These are phyloP conservation scores for Fusarium sp. DNA, from an alignment of 2,329 filamentous ascomycete species.

Conservation along the genomic window DNA sequence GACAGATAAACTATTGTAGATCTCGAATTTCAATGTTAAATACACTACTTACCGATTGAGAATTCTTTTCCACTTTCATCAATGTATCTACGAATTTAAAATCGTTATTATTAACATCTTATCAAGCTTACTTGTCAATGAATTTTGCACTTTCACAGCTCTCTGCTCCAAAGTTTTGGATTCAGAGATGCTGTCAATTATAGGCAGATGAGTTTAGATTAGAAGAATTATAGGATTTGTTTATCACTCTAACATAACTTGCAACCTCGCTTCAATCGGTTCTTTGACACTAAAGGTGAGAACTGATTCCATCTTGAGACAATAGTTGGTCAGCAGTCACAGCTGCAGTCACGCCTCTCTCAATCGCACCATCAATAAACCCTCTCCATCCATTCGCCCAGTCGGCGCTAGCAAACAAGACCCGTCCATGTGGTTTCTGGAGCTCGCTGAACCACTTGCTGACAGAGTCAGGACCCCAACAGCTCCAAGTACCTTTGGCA, in stretches of 20 bases:
- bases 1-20: too few relatives aligned
- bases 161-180: too few relatives aligned
- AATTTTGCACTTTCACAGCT: too few relatives aligned
- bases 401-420: background rate
- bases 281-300: accelerated
- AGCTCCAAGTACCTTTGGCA: background rate
- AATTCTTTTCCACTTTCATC: too few relatives aligned
- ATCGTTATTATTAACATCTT: too few relatives aligned
- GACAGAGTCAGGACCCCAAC: background rate
- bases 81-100: too few relatives aligned
- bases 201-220: too few relatives aligned
- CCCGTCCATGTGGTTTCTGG: background rate
- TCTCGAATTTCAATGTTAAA: too few relatives aligned
- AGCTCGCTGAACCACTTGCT: background rate
- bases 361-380: background rate
- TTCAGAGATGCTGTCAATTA: too few relatives aligned
- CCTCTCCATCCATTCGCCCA: background rate
- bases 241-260: accelerated
- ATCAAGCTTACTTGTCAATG: too few relatives aligned
- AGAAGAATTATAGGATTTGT: too few relatives aligned
- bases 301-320: background rate
- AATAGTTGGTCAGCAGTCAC: accelerated
- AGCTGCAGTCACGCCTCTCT: background rate
- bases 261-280: accelerated
- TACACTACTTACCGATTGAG: accelerated